Evolutionary conservation across 768 basidiomycete species (phyloP), one percentile per base, ranked within the genome.

Genomic region (Lactarius quietus): DNA sequence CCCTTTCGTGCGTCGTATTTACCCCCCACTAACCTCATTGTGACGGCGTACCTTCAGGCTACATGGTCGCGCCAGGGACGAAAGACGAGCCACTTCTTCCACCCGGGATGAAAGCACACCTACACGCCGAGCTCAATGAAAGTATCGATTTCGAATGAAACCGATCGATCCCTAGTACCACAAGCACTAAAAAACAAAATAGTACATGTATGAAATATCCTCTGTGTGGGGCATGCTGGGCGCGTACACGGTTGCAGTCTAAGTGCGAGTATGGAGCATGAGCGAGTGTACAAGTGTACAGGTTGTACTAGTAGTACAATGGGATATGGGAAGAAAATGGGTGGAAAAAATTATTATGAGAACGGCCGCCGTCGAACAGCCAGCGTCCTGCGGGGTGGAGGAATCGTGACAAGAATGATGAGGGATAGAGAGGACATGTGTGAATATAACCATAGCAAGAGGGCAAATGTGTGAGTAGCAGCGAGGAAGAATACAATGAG

Each of bases 51-150:
- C 14, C 15, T 51, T 51, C 51, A 83, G 83, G 82, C 14, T 83
- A 85, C 64, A 81, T 83, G 48, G 72, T 54, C 23, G 51, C n/a
- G 26, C 61, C 75, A 36, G 77, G 80, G 20, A 73, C 73, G 14
- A 73, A 79, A 18, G 80, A 80, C 0, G 81, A 91, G 68, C 93
- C 96, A 0, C 78, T 85, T 6, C 80, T 99, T 38, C 96, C 96
- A 1, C 85, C 86, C 0, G 95, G 95, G 6, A 99, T 99, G 96
- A 84, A 84, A 59, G 82, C 91, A 71, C 86, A 92, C 54, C 80
- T 98, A 28, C 81, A 90, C 67, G 86, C 92, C 69, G 95, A 98
- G 73, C 81, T 97, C 65, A 85, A 97, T 75, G 88, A 90, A 73
- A 82, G 84, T 8, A 95, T 97, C 70, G 93, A 95, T 55, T 88